A percentile compares a stretch with the other conserved stretches of the same genome.
Evolutionary conservation across 768 basidiomycete genomes (phyloP).

Genomic region (Suillus discolor): DNA sequence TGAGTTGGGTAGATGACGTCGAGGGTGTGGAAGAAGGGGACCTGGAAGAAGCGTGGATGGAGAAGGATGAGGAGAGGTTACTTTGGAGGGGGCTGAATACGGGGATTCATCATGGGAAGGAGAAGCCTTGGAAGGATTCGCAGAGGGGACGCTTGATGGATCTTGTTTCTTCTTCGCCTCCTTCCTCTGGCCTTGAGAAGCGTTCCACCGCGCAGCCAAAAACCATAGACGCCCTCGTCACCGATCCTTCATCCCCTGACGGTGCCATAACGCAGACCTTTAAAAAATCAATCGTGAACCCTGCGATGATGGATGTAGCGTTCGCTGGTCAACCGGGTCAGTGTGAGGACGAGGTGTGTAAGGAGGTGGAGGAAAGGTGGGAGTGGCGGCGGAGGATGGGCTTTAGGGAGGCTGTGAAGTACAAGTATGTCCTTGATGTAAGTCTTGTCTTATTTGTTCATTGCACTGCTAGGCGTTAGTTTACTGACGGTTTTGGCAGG

Average conservation of each 20-base stretch:
- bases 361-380: constrained; percentile 43
- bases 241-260: constrained; percentile 29
- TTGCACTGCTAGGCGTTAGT: too few relatives aligned
- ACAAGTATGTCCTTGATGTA: constrained; percentile 58
- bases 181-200: not conserved
- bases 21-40: constrained; percentile 50
- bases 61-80: constrained; percentile 59
- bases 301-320: constrained; percentile 56
- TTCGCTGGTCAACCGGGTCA: constrained; percentile 46
- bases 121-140: constrained; percentile 46
- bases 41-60: constrained; percentile 43
- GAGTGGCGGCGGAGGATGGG: constrained; percentile 48
- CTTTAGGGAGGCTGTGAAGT: constrained; percentile 48
- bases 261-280: constrained; percentile 36
- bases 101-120: constrained; percentile 47
- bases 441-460: constrained; percentile 15
- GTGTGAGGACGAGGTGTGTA: constrained; percentile 46
- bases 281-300: constrained; percentile 44
- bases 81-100: constrained; percentile 74
- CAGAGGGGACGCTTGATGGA: constrained; percentile 50
- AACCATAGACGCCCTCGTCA: constrained; percentile 22
- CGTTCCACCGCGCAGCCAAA: not conserved
- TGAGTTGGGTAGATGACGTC: constrained; percentile 48
- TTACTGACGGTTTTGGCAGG: constrained; percentile 24
- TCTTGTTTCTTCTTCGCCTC: constrained; percentile 12